These are phyloP conservation scores for thale cress (Arabidopsis thaliana) DNA, from an alignment of 345 rosid species.

Conservation along the genomic window TAIR10.1 NC_003076.8:22296501-22297000, in stretches of 20 bases:
- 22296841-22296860: constrained; percentile 33
- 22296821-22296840: constrained; percentile 23
- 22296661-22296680: constrained; percentile 69
- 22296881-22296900: constrained; percentile 12
- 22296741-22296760: constrained; percentile 16
- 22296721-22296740: constrained; percentile 47
- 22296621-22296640: constrained; percentile 97
- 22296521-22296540: constrained; percentile 50
- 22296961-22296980: constrained; percentile 1
- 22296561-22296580: constrained; percentile 98
- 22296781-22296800: constrained; percentile 38
- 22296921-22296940: constrained; percentile 6
- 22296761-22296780: constrained; percentile 43
- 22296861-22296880: constrained; percentile 20
- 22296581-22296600: constrained; percentile 97
- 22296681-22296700: constrained; percentile 61
- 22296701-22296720: constrained; percentile 51
- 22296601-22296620: constrained; percentile 94
- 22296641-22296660: constrained; percentile 99
- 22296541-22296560: constrained; percentile 86
- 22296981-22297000: background rate
- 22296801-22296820: constrained; percentile 43
- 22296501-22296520: constrained; percentile 58
- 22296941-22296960: constrained; percentile 16
- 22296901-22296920: constrained; percentile 8